phyloP scores from a whole-genome alignment of 192 early-diverging fungal species.

The Pilobolus umbonatus region DNA sequence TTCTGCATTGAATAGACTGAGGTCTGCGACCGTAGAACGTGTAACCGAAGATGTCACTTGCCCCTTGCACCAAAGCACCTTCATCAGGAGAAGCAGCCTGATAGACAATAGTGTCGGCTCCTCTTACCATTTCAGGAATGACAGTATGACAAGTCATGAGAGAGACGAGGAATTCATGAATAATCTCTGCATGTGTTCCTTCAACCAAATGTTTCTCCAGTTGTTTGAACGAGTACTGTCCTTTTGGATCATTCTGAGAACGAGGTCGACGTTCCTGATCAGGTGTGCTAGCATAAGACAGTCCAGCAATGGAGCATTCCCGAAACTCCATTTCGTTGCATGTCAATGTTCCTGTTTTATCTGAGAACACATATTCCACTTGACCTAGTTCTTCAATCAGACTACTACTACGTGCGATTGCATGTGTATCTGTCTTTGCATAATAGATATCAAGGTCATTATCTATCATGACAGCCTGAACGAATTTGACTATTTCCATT shows the following conservation, averaged over 20 bases:
- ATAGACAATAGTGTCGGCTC: constrained; percentile 68
- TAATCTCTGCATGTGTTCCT: constrained; percentile 54
- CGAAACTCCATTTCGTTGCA: constrained; percentile 64
- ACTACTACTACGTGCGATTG: constrained; percentile 77
- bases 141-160: constrained; percentile 93
- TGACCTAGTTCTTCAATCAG: constrained; percentile 93
- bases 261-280: constrained; percentile 74
- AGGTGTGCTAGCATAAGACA: constrained; percentile 81
- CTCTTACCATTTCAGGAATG: constrained; percentile 73
- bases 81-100: constrained; percentile 97
- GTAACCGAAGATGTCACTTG: constrained; percentile 47
- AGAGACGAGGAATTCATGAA: constrained; percentile 86
- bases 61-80: constrained; percentile 76
- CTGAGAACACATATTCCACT: constrained; percentile 72
- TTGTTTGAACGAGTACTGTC: constrained; percentile 57
- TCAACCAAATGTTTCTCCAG: constrained; percentile 49
- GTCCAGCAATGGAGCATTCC: constrained; percentile 85
- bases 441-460: constrained; percentile 95
- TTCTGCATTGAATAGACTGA: constrained; percentile 46
- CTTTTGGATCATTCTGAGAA: constrained; percentile 59
- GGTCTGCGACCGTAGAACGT: constrained; percentile 59
- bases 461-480: constrained; percentile 84
- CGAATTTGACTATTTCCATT: constrained; percentile 97
- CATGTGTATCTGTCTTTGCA: constrained; percentile 88
- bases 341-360: constrained; percentile 33